Evolutionary conservation across 495 filamentous ascomycete genomes (phyloP).

Genomic region (Penicillium canariense): DNA sequence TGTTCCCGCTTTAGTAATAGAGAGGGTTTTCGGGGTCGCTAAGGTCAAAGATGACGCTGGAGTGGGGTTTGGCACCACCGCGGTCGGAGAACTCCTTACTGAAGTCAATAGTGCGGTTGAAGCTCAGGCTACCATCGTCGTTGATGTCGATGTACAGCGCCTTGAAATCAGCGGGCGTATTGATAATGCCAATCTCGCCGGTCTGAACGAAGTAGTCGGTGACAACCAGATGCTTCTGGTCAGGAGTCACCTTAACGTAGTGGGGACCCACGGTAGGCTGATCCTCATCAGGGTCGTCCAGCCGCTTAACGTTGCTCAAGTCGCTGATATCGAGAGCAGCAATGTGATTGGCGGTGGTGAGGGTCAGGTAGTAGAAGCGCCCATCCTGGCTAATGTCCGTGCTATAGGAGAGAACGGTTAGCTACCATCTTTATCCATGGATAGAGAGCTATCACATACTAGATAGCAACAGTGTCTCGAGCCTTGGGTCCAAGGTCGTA

Average conservation of each 20-base stretch:
- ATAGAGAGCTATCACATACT: slow-evolving; percentile 27
- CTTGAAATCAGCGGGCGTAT: slow-evolving; percentile 62
- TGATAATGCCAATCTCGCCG: slow-evolving; percentile 59
- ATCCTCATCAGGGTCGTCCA: slow-evolving; percentile 56
- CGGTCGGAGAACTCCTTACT: slow-evolving; percentile 48
- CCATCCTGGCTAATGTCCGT: slow-evolving; percentile 60
- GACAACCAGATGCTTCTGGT: slow-evolving; percentile 61
- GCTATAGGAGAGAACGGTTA: slow-evolving; percentile 22
- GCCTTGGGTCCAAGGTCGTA: slow-evolving; percentile 58
- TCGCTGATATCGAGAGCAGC: slow-evolving; percentile 63
- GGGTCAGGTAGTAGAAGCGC: slow-evolving; percentile 56
- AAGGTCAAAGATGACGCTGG: slow-evolving; percentile 57
- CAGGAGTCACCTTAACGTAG: slow-evolving; percentile 63
- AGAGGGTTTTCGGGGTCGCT: slow-evolving; percentile 48
- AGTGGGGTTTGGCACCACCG: slow-evolving; percentile 60
- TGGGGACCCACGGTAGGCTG: slow-evolving; percentile 62
- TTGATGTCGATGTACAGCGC: slow-evolving; percentile 60
- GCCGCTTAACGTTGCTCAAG: slow-evolving; percentile 55
- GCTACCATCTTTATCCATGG: neutral
- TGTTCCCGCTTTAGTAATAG: slow-evolving; percentile 30
- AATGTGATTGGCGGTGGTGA: slow-evolving; percentile 62
- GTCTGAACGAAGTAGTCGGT: slow-evolving; percentile 67
- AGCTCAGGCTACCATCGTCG: slow-evolving; percentile 51
- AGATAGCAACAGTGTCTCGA: slow-evolving; percentile 57
- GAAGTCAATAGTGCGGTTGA: slow-evolving; percentile 60